A percentile compares a stretch with the other conserved stretches of the same genome.
phyloP scores from a whole-genome alignment of 352 stramenopile species.

The Globisporangium emineosum region DNA sequence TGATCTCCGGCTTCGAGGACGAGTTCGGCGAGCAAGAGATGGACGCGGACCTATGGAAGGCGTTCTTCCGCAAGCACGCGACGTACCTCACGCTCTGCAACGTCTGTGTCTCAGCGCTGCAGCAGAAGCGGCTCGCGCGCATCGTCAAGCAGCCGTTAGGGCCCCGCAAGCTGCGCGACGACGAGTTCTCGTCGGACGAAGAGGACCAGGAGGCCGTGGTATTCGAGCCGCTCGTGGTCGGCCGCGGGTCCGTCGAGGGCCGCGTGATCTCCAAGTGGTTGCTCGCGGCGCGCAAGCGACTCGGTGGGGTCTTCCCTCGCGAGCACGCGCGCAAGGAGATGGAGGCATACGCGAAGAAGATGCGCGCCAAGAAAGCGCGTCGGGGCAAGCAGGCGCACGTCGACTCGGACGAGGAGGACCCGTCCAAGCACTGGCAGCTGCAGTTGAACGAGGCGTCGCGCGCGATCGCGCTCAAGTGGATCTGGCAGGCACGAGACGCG shows the following conservation, averaged over 20 bases:
- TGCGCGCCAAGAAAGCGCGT: slow-evolving; percentile 69
- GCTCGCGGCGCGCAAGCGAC: slow-evolving; percentile 82
- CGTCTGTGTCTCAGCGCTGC: slow-evolving; percentile 74
- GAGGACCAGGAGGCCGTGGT: slow-evolving; percentile 63
- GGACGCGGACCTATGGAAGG: slow-evolving; percentile 93
- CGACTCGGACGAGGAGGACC: slow-evolving; percentile 74
- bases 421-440: slow-evolving; percentile 67
- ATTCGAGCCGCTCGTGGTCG: slow-evolving; percentile 93
- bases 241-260: slow-evolving; percentile 86
- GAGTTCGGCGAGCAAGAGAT: slow-evolving; percentile 87
- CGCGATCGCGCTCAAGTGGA: slow-evolving; percentile 70
- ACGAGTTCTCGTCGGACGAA: slow-evolving; percentile 94
- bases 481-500: slow-evolving; percentile 74
- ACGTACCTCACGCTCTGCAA: slow-evolving; percentile 94
- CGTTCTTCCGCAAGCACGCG: slow-evolving; percentile 94
- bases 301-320: slow-evolving; percentile 90
- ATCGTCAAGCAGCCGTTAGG: slow-evolving; percentile 28
- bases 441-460: slow-evolving; percentile 82
- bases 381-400: slow-evolving; percentile 60
- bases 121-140: slow-evolving; percentile 47
- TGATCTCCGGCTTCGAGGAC: slow-evolving; percentile 71
- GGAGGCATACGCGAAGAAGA: slow-evolving; percentile 91
- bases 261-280: slow-evolving; percentile 95
- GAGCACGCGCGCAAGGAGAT: slow-evolving; percentile 85
- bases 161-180: slow-evolving; percentile 53